Evolutionary conservation across 768 basidiomycete genomes (phyloP).

Genomic region (Leccinum sublutescens): DNA sequence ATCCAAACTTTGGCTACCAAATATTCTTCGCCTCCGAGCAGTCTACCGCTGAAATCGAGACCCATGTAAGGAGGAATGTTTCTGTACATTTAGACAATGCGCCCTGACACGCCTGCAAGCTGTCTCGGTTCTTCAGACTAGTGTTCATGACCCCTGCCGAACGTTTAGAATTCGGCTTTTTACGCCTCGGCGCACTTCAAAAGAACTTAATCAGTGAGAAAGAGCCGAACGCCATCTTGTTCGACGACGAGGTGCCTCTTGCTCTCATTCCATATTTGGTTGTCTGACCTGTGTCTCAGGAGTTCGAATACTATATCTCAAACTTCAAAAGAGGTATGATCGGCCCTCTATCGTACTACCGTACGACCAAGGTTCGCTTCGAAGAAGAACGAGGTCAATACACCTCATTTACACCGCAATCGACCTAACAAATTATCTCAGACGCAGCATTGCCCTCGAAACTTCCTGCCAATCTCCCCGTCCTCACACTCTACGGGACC

Average conservation of each 20-base stretch:
- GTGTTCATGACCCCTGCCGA: constrained; percentile 5
- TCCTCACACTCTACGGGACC: constrained; percentile 61
- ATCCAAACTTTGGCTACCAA: constrained; percentile 67
- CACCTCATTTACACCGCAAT: not conserved
- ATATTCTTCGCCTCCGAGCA: constrained; percentile 56
- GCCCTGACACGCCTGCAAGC: constrained; percentile 28
- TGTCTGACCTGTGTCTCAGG: constrained; percentile 38
- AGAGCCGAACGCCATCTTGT: constrained; percentile 12
- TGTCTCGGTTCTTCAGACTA: constrained; percentile 17
- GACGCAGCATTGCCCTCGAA: constrained; percentile 44
- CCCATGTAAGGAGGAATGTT: constrained; percentile 40
- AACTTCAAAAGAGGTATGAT: constrained; percentile 45
- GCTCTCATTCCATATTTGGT: not conserved
- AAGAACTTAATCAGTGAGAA: constrained; percentile 2
- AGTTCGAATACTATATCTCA: constrained; percentile 47
- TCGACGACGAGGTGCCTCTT: constrained; percentile 18
- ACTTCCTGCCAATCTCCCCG: constrained; percentile 49
- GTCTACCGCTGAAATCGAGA: constrained; percentile 56
- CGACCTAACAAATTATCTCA: constrained; percentile 17
- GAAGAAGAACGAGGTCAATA: constrained; percentile 58
- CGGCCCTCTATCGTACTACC: constrained; percentile 78
- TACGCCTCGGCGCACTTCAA: constrained; percentile 9
- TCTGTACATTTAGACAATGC: not conserved
- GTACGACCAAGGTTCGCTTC: constrained; percentile 56
- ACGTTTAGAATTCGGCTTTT: not conserved